Conservation (phyloP, 2,329 filamentous ascomycete species). For the Aspergillus novoparasiticus region DNA sequence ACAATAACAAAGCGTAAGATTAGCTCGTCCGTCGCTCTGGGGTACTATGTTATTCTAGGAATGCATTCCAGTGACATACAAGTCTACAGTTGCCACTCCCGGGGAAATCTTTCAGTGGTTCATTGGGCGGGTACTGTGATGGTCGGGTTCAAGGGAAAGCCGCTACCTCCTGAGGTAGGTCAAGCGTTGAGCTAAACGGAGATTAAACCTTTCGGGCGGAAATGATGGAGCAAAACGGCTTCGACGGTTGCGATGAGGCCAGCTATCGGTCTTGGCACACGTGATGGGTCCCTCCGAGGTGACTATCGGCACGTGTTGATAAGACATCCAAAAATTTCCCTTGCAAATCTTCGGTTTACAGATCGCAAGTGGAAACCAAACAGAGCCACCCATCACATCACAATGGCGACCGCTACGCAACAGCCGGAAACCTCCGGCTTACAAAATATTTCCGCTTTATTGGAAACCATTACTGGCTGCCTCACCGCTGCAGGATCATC, state of each 20-base stretch:
- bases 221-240: neutral
- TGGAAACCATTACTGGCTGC: conserved; percentile 39
- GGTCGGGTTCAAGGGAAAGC: neutral
- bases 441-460: conserved; percentile 31
- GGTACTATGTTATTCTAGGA: conserved; percentile 14
- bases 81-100: conserved; percentile 22
- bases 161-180: conserved; percentile 1
- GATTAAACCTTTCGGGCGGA: neutral
- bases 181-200: conserved; percentile 2
- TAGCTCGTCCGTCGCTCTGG: conserved; percentile 18
- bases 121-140: conserved; percentile 11
- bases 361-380: neutral
- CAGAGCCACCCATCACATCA: conserved; percentile 7
- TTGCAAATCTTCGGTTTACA: conserved; percentile 8
- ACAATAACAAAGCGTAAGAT: conserved; percentile 15
- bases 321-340: conserved; percentile 26
- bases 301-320: conserved; percentile 27
- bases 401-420: conserved; percentile 30
- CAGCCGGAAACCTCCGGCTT: conserved; percentile 23
- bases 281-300: conserved; percentile 10
- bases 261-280: conserved; percentile 21
- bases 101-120: conserved; percentile 9
- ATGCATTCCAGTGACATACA: conserved; percentile 19
- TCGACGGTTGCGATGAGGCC: conserved; percentile 15
- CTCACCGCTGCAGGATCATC: conserved; percentile 38